phyloP scores from a whole-genome alignment of 495 filamentous ascomycete genomes.

The Tetracladium setigerum region DNA sequence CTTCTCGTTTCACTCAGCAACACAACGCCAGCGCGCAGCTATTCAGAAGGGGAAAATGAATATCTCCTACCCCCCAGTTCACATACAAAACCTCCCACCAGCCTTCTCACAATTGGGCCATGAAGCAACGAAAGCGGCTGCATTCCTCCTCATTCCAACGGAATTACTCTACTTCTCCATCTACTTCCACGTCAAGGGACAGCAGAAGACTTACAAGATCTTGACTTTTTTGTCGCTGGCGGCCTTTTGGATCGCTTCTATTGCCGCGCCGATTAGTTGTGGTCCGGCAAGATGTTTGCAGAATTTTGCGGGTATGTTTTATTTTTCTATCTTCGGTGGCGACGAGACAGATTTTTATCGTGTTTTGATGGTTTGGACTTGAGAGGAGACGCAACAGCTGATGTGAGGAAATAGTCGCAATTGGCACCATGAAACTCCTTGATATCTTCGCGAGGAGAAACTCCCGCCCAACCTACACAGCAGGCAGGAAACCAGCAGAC shows the following conservation, averaged over 20 bases:
- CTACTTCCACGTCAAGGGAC: conserved; percentile 19
- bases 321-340: not conserved
- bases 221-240: conserved; percentile 14
- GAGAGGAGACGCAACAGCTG: not conserved
- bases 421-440: conserved; percentile 29
- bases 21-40: no score
- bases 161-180: conserved; percentile 23
- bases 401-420: conserved; percentile 19
- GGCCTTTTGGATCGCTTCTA: conserved; percentile 17
- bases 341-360: not conserved
- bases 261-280: conserved; percentile 21
- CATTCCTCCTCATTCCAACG: conserved; percentile 17
- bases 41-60: conserved; percentile 13
- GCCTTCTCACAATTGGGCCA: conserved; percentile 10
- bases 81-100: conserved; percentile 6
- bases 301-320: conserved; percentile 21
- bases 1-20: no score
- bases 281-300: conserved; percentile 20
- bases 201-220: conserved; percentile 7
- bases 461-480: conserved; percentile 20
- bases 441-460: conserved; percentile 26
- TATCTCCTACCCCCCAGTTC: conserved; percentile 16
- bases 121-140: conserved; percentile 13
- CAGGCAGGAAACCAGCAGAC: conserved; percentile 17
- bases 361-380: not conserved